phyloP scores from a whole-genome alignment of 2,329 filamentous ascomycete genomes.

The Huntiella savannae region DNA sequence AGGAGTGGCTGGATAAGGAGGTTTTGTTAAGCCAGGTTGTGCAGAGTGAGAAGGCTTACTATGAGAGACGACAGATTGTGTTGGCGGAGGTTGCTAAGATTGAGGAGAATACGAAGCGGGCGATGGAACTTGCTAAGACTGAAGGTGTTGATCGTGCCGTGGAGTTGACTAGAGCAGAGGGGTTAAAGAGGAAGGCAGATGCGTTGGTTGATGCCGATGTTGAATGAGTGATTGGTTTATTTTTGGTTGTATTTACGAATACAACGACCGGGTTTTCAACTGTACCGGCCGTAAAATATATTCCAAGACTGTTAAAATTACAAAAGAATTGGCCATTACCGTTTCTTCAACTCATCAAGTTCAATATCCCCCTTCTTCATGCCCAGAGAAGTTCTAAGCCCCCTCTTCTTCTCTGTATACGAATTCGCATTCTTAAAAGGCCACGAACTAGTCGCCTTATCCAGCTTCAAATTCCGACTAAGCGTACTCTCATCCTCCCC shows the following conservation, averaged over 20 bases:
- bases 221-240: neutral
- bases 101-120: constrained; percentile 15
- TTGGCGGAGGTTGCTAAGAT: constrained; percentile 21
- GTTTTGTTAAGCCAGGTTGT: constrained; percentile 56
- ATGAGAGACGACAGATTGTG: constrained; percentile 33
- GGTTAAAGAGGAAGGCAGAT: neutral
- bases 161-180: neutral
- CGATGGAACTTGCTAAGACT: constrained; percentile 5
- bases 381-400: constrained; percentile 13
- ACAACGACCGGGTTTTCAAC: neutral
- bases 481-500: constrained; percentile 21
- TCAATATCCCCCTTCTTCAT: neutral
- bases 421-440: constrained; percentile 22
- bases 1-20: constrained; percentile 67
- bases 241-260: neutral
- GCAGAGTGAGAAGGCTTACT: constrained; percentile 45
- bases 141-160: constrained; percentile 1
- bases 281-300: neutral
- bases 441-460: constrained; percentile 23
- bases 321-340: neutral
- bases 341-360: constrained; percentile 2
- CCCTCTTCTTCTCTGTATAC: constrained; percentile 22
- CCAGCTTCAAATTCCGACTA: constrained; percentile 20
- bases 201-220: neutral
- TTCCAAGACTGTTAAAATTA: neutral